Evolutionary conservation across 192 early-diverging fungal species (phyloP), one percentile per base, ranked within the genome.

Genomic region (Podila minutissima): DNA sequence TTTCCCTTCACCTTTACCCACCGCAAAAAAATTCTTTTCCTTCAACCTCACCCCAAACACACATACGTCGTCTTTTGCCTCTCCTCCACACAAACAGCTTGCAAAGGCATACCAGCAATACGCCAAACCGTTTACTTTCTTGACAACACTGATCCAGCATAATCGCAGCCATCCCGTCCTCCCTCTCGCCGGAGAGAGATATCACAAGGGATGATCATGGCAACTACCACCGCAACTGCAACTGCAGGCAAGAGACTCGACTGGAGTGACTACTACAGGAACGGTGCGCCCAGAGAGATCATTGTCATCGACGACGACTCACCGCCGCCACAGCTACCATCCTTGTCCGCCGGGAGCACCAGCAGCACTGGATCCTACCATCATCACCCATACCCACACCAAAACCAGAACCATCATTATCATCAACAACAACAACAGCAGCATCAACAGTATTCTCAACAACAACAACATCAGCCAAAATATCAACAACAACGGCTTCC

Each of bases 241-340:
- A 28, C 58, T 62, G 33, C 69, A 29, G 71, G 66, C 33, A 81
- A 73, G 59, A 66, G 71, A 26, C 67, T 53, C 12, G 58, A 81
- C 57, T 81, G 77, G 77, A 29, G 62, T 50, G 74, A 75, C 28
- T 76, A 72, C 60, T 83, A 76, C 66, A 75, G 75, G 62, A 75
- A 83, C 60, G 74, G 74, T 15, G 58, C 41, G 24, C 82, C 82
- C 0, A 69, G 76, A 61, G 82, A 83, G 48, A 66, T 83, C 65
- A 83, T 83, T 50, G 65, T 83, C 28, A 83, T 83, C 48, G 74
- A 83, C n/a, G 82, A 83, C 71, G 69, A 72, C 61, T 67, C 82
- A 12, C 74, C 79, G 0, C 79, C 82, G 1, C 82, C 82, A 2
- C 38, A 26, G 28, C 17, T 35, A 1, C 33, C 62, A 4, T 66